Percentiles rank a stretch among this genome's conserved stretches.
Evolutionary conservation across 495 filamentous ascomycete species (phyloP).

Genomic region (Parachaetomium inaequale): DNA sequence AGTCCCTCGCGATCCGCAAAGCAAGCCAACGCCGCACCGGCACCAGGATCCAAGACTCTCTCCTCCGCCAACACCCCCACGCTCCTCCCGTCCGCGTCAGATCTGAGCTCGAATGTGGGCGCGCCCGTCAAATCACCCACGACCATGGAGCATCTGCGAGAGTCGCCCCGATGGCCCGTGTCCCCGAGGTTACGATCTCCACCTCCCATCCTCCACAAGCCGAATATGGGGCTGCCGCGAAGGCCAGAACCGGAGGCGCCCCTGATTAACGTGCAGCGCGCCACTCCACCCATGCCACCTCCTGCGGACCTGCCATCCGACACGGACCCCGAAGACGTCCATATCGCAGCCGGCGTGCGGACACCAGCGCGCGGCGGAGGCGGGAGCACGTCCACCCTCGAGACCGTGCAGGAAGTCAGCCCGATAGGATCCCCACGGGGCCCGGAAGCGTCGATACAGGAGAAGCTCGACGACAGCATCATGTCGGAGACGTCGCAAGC

Average conservation of each 20-base stretch:
- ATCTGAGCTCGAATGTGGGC: constrained; percentile 50
- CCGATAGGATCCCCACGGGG: constrained; percentile 67
- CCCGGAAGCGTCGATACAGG: constrained; percentile 45
- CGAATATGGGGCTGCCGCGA: constrained; percentile 42
- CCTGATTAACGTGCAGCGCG: constrained; percentile 53
- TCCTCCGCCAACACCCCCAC: constrained; percentile 60
- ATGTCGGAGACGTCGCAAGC: constrained; percentile 41
- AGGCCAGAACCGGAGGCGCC: constrained; percentile 48
- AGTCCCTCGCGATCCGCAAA: constrained; percentile 60
- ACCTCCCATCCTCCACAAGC: constrained; percentile 52
- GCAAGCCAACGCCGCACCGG: constrained; percentile 52
- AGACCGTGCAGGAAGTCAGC: constrained; percentile 91
- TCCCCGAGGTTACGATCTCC: constrained; percentile 66
- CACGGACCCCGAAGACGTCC: constrained; percentile 53
- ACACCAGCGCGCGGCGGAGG: constrained; percentile 64
- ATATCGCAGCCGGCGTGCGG: constrained; percentile 53
- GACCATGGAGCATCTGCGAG: constrained; percentile 52
- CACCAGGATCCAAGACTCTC: constrained; percentile 58
- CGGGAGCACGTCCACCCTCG: constrained; percentile 66
- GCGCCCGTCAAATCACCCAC: constrained; percentile 59
- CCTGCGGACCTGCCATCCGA: constrained; percentile 40
- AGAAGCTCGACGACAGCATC: constrained; percentile 50
- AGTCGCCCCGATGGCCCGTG: constrained; percentile 60
- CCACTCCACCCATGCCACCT: constrained; percentile 44
- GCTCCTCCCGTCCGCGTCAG: constrained; percentile 53